Percentiles rank a stretch among this genome's conserved stretches.
phyloP scores from a whole-genome alignment of 768 basidiomycete genomes.

The Roridomyces roridus region DNA sequence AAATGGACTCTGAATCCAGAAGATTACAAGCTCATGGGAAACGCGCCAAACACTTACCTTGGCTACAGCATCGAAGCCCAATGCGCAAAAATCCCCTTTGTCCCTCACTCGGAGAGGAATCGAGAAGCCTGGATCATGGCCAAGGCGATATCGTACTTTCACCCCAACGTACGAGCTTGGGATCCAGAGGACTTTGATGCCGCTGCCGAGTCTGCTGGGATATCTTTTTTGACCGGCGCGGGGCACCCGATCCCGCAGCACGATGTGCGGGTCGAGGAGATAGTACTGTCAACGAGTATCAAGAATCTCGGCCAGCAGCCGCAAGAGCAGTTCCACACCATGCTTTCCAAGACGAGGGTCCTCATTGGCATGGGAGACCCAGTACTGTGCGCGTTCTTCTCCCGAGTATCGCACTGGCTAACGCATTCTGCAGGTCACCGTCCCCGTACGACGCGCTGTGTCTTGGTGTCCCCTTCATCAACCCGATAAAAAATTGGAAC shows the following conservation, averaged over 20 bases:
- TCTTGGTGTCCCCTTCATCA: conserved; percentile 44
- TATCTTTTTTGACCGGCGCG: too few relatives aligned
- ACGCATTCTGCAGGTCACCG: conserved; percentile 15
- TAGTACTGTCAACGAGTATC: background rate
- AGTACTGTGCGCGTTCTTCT: background rate
- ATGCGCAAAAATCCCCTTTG: conserved; percentile 28
- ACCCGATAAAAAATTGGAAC: conserved; percentile 40
- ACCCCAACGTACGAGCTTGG: background rate
- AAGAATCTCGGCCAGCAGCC: background rate
- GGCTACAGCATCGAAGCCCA: conserved; percentile 41
- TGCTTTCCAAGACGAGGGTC: background rate
- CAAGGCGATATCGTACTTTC: conserved; percentile 4
- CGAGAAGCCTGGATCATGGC: conserved; percentile 1
- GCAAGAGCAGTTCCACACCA: conserved; percentile 6
- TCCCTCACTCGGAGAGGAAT: conserved; percentile 32
- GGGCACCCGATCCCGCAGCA: too few relatives aligned
- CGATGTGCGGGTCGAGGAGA: too few relatives aligned
- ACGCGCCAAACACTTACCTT: conserved; percentile 8
- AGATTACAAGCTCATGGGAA: conserved; percentile 34
- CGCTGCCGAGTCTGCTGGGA: background rate
- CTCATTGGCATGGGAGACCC: conserved; percentile 13
- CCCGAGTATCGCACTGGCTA: conserved; percentile 10
- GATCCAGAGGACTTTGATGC: conserved; percentile 1
- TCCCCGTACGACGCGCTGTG: conserved; percentile 42
- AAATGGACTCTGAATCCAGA: conserved; percentile 41